Percentiles rank a stretch among this genome's conserved stretches.
Conservation (phyloP, 768 basidiomycete species). For the Lactarius evosmus region DNA sequence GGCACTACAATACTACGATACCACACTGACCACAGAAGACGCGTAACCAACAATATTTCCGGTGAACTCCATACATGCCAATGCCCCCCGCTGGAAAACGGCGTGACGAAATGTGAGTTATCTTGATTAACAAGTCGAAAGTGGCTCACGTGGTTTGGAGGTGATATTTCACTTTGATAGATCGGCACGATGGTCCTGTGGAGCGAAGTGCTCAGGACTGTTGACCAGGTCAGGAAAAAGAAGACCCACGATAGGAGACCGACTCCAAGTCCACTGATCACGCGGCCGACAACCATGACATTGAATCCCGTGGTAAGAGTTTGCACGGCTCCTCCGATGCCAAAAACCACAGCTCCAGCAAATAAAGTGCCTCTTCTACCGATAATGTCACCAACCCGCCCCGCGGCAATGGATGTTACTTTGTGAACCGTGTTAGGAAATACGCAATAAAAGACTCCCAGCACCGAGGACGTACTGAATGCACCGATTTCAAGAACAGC, state of each 20-base stretch:
- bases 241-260: constrained; percentile 76
- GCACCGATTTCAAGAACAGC: constrained; percentile 93
- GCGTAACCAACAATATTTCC: constrained; percentile 91
- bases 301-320: constrained; percentile 75
- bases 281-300: constrained; percentile 78
- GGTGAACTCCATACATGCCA: constrained; percentile 96
- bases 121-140: neutral
- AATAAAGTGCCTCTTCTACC: constrained; percentile 85
- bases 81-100: constrained; percentile 65
- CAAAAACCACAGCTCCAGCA: constrained; percentile 78
- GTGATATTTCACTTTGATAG: constrained; percentile 94
- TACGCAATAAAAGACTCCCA: neutral
- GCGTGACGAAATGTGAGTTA: constrained; percentile 3
- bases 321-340: constrained; percentile 83
- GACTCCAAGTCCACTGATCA: constrained; percentile 86
- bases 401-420: constrained; percentile 86
- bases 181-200: constrained; percentile 91
- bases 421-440: constrained; percentile 34
- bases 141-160: constrained; percentile 69
- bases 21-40: constrained; percentile 69
- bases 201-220: neutral
- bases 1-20: neutral
- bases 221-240: neutral
- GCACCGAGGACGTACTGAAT: constrained; percentile 54
- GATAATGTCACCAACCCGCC: constrained; percentile 80